Conservation (phyloP, 2,329 filamentous ascomycete genomes). For the Phaeosphaeriaceae sp. region DNA sequence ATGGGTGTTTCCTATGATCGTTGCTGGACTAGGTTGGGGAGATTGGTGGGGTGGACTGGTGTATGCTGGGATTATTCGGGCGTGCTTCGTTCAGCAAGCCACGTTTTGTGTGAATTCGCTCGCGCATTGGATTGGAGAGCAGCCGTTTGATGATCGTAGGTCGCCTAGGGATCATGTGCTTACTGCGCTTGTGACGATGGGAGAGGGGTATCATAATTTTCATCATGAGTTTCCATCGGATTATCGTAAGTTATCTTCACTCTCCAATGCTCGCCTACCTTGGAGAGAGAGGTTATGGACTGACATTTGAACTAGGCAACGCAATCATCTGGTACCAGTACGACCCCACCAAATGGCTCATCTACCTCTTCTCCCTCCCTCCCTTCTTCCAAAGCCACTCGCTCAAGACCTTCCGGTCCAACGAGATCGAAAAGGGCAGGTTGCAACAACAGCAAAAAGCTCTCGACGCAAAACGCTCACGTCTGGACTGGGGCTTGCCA, state of each 20-base stretch:
- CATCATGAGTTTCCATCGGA: slow-evolving; percentile 53
- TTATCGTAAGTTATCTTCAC: slow-evolving; percentile 39
- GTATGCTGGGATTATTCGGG: slow-evolving; percentile 58
- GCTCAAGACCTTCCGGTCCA: slow-evolving; percentile 50
- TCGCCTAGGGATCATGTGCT: slow-evolving; percentile 48
- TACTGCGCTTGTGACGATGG: slow-evolving; percentile 50
- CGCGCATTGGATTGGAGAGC: slow-evolving; percentile 61
- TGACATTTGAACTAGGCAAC: slow-evolving; percentile 30
- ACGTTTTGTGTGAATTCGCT: slow-evolving; percentile 62
- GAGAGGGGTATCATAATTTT: slow-evolving; percentile 54
- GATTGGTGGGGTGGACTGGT: slow-evolving; percentile 58
- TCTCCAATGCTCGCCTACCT: not conserved
- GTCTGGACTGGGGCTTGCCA: slow-evolving; percentile 49
- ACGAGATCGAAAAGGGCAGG: slow-evolving; percentile 52
- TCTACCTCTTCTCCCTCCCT: slow-evolving; percentile 41
- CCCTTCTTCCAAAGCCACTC: slow-evolving; percentile 44
- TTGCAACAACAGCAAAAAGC: slow-evolving; percentile 52
- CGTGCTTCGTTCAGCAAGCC: slow-evolving; percentile 60
- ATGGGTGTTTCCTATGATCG: slow-evolving; percentile 53
- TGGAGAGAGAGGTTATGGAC: not conserved
- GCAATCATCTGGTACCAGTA: slow-evolving; percentile 50
- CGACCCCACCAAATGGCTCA: slow-evolving; percentile 53
- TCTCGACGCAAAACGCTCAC: slow-evolving; percentile 43
- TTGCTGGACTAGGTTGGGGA: slow-evolving; percentile 57
- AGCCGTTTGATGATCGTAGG: slow-evolving; percentile 51